Percentiles rank a stretch among this genome's conserved stretches.
phyloP scores from a whole-genome alignment of 352 stramenopile species.

The Pythium folliculosum region DNA sequence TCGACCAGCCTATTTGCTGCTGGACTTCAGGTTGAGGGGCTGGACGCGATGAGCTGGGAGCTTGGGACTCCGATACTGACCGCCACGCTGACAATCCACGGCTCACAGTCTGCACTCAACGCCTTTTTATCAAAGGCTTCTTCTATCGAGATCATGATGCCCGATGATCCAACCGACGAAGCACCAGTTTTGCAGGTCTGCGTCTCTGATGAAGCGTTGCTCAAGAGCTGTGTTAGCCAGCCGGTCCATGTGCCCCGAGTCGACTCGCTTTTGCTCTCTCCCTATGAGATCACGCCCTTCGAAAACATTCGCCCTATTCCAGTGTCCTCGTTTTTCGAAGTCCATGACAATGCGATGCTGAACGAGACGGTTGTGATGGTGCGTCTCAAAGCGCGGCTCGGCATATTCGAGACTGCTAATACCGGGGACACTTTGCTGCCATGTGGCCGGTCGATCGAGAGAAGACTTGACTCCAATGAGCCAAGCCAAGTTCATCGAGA shows the following conservation, averaged over 20 bases:
- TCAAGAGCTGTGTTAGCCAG: background rate
- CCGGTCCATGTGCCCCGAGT: background rate
- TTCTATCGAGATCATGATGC: constrained; percentile 3
- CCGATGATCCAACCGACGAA: background rate
- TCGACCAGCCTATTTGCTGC: background rate
- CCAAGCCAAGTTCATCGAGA: background rate
- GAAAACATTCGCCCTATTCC: background rate
- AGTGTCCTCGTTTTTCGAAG: background rate
- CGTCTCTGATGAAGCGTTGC: constrained; percentile 5
- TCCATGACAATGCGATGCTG: background rate
- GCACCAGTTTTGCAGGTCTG: background rate
- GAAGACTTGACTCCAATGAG: background rate
- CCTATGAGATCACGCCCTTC: background rate
- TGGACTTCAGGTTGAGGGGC: constrained; percentile 9
- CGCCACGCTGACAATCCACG: background rate
- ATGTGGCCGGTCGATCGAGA: constrained; percentile 4
- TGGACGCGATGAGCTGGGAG: background rate
- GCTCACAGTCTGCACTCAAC: constrained; percentile 6
- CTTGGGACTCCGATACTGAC: background rate
- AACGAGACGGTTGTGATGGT: background rate
- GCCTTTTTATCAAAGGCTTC: background rate
- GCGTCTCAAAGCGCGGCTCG: background rate
- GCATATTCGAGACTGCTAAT: background rate
- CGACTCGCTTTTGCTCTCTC: background rate
- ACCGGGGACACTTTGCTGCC: background rate